Base-by-base conservation (phyloP, 305 asterid genomes). In the Striga hermonthica region DNA sequence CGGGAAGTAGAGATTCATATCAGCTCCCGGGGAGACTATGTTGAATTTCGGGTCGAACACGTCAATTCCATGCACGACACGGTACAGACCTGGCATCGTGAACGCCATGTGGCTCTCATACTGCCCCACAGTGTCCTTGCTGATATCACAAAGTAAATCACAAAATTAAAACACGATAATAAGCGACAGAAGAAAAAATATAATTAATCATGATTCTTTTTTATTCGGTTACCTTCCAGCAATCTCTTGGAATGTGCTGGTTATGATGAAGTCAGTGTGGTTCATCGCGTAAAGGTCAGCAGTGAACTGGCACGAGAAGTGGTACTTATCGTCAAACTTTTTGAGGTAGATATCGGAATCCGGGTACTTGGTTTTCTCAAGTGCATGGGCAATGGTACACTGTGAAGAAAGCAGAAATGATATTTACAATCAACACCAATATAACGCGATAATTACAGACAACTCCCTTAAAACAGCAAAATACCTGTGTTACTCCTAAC, bases 231-330 rank as follows among this genome's bases (percentile, higher is more conserved):
- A 86, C 96, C 85, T 88, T 84, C 96, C 96, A 14, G 94, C 94
- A 64, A 88, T 88, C 70, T 88, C 96, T 66, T 88, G 96, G 77
- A 86, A 86, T 6, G 94, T 88, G 83, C 94, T 88, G 22, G 96
- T 86, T 75, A 88, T 88, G 69, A 88, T 88, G 85, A 88, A 88
- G 49, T 88, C 94, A 0, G 91, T 82, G 60, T 88, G 94, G 57
- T 88, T 86, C 96, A 88, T 88, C 10, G 96, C 96, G 60, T 77
- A 79, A 1, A 88, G 77, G 82, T 88, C 96, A 15, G 95, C 95
- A 15, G 87, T 83, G 31, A 87, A 87, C 76, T 87, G 95, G 75
- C 91, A 78, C 5, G 95, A 88, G 71, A 88, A 88, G 69, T 85
- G 95, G 74, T 88, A 88, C 79, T 88, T 88, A 0, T 88, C 91